Conservation (phyloP, 805 yeast species). For the Ogataea trehaloabstinens region DNA sequence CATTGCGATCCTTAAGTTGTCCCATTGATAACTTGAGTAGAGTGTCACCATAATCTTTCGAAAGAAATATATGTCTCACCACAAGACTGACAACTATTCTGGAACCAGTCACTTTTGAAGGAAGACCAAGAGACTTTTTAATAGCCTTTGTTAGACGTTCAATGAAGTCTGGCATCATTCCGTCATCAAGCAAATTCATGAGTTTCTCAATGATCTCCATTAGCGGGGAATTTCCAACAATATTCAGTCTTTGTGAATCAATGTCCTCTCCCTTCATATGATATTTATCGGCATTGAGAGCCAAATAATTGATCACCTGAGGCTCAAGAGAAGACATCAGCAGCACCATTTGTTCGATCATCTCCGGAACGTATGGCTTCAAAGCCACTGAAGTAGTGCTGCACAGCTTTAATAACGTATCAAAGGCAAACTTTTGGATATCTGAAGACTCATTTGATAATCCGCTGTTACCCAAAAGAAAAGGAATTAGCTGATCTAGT, state of each 20-base stretch:
- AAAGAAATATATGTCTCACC: conserved; percentile 47
- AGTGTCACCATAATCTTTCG: conserved; percentile 55
- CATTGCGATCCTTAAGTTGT: conserved; percentile 70
- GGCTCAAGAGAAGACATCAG: conserved; percentile 90
- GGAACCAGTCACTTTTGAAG: conserved; percentile 86
- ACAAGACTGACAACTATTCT: conserved; percentile 66
- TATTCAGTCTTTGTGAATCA: conserved; percentile 72
- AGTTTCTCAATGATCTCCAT: conserved; percentile 81
- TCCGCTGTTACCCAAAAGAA: conserved; percentile 76
- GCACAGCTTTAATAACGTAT: conserved; percentile 69
- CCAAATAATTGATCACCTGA: conserved; percentile 79
- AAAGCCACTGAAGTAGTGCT: conserved; percentile 59
- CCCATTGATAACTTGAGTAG: conserved; percentile 54
- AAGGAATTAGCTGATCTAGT: conserved; percentile 65
- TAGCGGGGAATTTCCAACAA: conserved; percentile 79
- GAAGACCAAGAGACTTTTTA: conserved; percentile 77
- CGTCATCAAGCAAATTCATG: conserved; percentile 55
- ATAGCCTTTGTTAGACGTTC: conserved; percentile 53
- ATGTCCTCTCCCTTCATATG: conserved; percentile 68
- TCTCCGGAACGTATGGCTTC: conserved; percentile 63
- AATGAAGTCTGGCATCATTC: conserved; percentile 47
- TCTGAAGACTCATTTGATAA: conserved; percentile 84
- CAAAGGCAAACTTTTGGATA: conserved; percentile 69
- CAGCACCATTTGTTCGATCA: conserved; percentile 65
- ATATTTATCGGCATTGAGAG: conserved; percentile 85